phyloP scores from a whole-genome alignment of 164 flowering plant species.

The Nymphaea thermarum region DNA sequence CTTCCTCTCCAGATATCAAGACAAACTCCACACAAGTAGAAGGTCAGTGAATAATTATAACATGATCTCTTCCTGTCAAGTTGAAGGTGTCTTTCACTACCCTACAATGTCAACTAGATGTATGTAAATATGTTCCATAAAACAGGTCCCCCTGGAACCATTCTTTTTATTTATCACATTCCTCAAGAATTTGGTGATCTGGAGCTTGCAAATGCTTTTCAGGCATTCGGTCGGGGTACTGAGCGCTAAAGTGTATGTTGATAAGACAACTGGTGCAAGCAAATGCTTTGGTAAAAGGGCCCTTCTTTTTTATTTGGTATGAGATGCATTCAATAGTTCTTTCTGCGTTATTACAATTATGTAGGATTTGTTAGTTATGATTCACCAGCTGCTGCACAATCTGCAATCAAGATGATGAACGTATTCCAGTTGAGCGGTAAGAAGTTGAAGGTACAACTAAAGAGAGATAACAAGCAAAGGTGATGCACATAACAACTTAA shows the following conservation, averaged over 20 bases:
- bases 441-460: constrained; percentile 96
- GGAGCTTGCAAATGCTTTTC: constrained; percentile 85
- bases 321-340: not conserved
- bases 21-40: constrained; percentile 66
- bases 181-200: constrained; percentile 97
- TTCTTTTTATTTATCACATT: constrained; percentile 92
- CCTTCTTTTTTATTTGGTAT: constrained; percentile 1
- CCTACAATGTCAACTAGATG: constrained; percentile 2
- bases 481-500: constrained; percentile 5
- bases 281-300: constrained; percentile 84
- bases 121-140: not conserved
- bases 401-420: constrained; percentile 83
- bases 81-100: constrained; percentile 1
- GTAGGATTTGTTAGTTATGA: constrained; percentile 98
- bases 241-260: constrained; percentile 96
- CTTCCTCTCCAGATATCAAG: constrained; percentile 38
- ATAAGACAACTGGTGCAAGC: constrained; percentile 94
- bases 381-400: constrained; percentile 73
- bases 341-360: not conserved
- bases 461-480: constrained; percentile 89
- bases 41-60: constrained; percentile 36
- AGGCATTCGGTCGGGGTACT: constrained; percentile 74
- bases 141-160: constrained; percentile 96
- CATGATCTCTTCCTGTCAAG: not conserved
- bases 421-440: constrained; percentile 86